Evolutionary conservation across 805 yeast genomes (phyloP).

Genomic region (Teunomyces barrocoloradensis): DNA sequence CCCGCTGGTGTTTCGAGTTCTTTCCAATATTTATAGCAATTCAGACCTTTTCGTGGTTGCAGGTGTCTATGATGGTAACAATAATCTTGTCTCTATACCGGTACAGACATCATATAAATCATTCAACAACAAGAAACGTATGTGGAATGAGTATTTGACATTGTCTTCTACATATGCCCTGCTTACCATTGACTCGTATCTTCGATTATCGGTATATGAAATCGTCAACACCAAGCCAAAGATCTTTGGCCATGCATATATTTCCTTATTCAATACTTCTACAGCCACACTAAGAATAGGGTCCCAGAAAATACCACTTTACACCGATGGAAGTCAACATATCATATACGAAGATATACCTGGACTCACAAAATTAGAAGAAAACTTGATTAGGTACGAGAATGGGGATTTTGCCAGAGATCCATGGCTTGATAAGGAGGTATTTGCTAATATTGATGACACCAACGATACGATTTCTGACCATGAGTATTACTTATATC

Average conservation of each 20-base stretch:
- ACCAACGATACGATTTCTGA: slow-evolving; percentile 4
- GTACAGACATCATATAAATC: slow-evolving; percentile 36
- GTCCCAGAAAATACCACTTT: slow-evolving; percentile 48
- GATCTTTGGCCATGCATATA: slow-evolving; percentile 59
- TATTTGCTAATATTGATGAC: slow-evolving; percentile 40
- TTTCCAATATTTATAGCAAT: slow-evolving; percentile 28
- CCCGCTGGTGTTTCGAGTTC: slow-evolving; percentile 32
- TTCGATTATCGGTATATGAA: slow-evolving; percentile 68
- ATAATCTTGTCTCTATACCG: slow-evolving; percentile 25
- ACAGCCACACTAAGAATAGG: slow-evolving; percentile 68
- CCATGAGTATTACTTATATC: slow-evolving; percentile 25
- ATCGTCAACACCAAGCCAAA: slow-evolving; percentile 51
- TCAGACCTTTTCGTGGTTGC: slow-evolving; percentile 35
- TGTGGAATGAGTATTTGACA: slow-evolving; percentile 73
- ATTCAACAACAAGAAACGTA: slow-evolving; percentile 34
- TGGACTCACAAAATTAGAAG: slow-evolving; percentile 41
- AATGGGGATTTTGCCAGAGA: slow-evolving; percentile 59
- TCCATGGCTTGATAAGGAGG: slow-evolving; percentile 74
- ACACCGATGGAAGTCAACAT: slow-evolving; percentile 5
- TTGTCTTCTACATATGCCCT: slow-evolving; percentile 73
- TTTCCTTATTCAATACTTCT: slow-evolving; percentile 53
- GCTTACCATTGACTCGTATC: slow-evolving; percentile 58
- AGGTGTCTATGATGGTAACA: slow-evolving; percentile 32
- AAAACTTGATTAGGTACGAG: slow-evolving; percentile 58
- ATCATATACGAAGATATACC: slow-evolving; percentile 19